Conservation (phyloP, 345 rosid genomes). For the Mangifera indica region DNA sequence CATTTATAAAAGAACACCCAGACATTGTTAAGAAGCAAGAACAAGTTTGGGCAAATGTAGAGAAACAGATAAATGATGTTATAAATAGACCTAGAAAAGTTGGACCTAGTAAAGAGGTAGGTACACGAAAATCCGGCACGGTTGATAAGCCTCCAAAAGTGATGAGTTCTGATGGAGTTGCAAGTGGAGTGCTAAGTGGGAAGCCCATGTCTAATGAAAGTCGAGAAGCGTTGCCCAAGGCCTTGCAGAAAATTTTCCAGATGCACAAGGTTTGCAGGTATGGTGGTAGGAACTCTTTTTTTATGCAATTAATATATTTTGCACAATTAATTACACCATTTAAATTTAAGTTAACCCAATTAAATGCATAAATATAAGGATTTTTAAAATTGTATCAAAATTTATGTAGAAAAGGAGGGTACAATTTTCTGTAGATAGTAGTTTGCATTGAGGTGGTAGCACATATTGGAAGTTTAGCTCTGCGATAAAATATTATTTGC, state of each 20-base stretch:
- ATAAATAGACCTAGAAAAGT: slow-evolving; percentile 27
- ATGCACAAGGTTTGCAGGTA: slow-evolving; percentile 91
- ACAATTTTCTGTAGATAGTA: not conserved
- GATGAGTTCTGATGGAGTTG: slow-evolving; percentile 39
- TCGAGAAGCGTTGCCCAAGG: slow-evolving; percentile 63
- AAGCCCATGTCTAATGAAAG: slow-evolving; percentile 58
- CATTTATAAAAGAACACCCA: slow-evolving; percentile 45
- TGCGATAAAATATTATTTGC: not conserved
- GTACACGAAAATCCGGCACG: slow-evolving; percentile 25
- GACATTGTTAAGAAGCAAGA: slow-evolving; percentile 46
- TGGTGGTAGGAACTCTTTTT: slow-evolving; percentile 2
- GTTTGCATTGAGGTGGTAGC: not conserved
- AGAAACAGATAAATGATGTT: slow-evolving; percentile 16
- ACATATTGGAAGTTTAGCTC: not conserved
- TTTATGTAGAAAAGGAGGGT: no score
- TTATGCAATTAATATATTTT: not conserved
- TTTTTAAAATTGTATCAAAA: no score
- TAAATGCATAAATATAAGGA: no score
- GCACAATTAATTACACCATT: no score
- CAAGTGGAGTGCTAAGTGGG: slow-evolving; percentile 29
- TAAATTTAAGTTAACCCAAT: no score
- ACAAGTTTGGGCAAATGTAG: slow-evolving; percentile 30
- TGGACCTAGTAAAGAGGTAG: slow-evolving; percentile 34
- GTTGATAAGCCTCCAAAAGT: slow-evolving; percentile 36
- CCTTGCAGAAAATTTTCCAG: slow-evolving; percentile 66